Percentiles rank a stretch among this genome's conserved stretches.
Evolutionary conservation across 2,329 filamentous ascomycete species (phyloP).

Genomic region (Ophiostoma ulmi): DNA sequence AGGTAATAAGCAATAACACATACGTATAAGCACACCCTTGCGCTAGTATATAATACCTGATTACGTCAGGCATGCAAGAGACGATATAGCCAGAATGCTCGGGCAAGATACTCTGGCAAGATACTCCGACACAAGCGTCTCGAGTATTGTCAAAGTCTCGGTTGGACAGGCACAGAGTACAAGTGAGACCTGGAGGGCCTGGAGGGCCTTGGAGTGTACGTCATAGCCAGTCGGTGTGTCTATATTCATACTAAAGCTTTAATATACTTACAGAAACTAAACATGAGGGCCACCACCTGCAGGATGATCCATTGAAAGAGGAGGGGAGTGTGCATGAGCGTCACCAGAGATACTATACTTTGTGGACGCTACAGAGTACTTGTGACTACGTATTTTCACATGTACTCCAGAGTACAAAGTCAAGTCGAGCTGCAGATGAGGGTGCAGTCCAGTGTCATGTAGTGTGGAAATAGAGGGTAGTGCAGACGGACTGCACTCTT

Average conservation of each 20-base stretch:
- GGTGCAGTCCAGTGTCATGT: too few species aligned
- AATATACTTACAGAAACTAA: too few species aligned
- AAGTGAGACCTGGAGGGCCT: not conserved
- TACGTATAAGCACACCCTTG: not conserved
- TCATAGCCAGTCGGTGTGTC: not conserved
- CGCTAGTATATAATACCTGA: not conserved
- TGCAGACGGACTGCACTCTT: too few species aligned
- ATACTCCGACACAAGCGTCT: not conserved
- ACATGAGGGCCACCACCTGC: not conserved
- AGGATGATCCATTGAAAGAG: not conserved
- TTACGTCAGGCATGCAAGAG: not conserved
- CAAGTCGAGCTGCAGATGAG: too few species aligned
- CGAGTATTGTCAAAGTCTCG: not conserved
- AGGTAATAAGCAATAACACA: not conserved
- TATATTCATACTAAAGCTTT: not conserved
- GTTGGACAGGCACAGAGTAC: not conserved
- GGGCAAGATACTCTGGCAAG: not conserved
- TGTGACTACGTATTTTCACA: not conserved
- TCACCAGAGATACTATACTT: not conserved
- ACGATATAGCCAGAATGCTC: not conserved
- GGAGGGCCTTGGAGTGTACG: not conserved
- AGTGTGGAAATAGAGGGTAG: too few species aligned
- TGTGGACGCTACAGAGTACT: not conserved
- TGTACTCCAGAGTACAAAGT: not conserved
- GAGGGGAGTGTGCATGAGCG: slow-evolving; percentile 12